These are phyloP conservation scores for Carex scoparia DNA, from an alignment of 176 grass and related monocot species.

Conservation along the genomic window DNA sequence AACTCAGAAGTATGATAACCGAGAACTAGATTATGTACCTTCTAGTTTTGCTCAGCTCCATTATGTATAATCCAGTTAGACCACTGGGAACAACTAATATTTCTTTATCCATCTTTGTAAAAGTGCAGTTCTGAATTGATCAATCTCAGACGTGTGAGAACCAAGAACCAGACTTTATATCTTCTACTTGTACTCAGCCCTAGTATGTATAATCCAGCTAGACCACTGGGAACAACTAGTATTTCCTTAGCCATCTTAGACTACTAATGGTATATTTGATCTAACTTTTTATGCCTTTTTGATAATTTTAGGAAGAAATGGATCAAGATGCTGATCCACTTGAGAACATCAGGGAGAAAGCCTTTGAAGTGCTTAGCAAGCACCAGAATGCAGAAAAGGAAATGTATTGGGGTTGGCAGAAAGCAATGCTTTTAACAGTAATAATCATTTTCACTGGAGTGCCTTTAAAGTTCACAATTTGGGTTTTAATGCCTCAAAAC, in stretches of 20 bases:
- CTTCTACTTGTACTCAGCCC: neutral
- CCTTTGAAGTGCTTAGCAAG: constrained; percentile 30
- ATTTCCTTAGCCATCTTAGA: neutral
- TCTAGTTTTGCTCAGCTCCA: neutral
- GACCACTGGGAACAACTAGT: neutral
- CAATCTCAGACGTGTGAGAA: neutral
- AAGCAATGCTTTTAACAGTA: constrained; percentile 29
- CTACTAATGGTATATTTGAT: neutral
- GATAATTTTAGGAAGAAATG: constrained; percentile 27
- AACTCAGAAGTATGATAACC: neutral
- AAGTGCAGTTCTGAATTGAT: neutral
- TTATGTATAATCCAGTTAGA: neutral
- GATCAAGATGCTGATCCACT: constrained; percentile 18
- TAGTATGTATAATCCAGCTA: neutral
- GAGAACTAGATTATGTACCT: neutral
- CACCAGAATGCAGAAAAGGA: constrained; percentile 28
- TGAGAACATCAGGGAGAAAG: constrained; percentile 11
- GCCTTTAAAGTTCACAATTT: neutral
- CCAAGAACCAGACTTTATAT: neutral
- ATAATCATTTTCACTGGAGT: neutral
- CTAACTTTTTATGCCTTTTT: neutral
- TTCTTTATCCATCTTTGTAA: neutral
- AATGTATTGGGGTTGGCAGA: constrained; percentile 21
- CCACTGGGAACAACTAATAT: neutral
- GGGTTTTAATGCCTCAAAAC: neutral